A percentile compares a stretch with the other conserved stretches of the same genome.
These are phyloP conservation scores for Penicillium sp. DNA, from an alignment of 2,329 filamentous ascomycete species.

Conservation along the genomic window DNA sequence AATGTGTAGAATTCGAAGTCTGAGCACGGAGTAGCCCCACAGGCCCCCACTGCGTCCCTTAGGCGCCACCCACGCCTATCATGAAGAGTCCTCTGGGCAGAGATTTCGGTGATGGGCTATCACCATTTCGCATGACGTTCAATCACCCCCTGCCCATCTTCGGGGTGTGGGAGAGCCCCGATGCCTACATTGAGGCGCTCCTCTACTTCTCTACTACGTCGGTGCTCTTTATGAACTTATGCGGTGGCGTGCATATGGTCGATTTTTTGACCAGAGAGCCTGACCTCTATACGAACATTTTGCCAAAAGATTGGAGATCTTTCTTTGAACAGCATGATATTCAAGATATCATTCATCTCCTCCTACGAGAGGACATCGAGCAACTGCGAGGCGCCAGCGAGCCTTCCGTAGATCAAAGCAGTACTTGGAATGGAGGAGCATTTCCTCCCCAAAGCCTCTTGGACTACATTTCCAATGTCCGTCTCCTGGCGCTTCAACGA, in stretches of 20 bases:
- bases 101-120: neutral
- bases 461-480: slow-evolving; percentile 67
- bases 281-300: slow-evolving; percentile 71
- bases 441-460: slow-evolving; percentile 57
- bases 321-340: slow-evolving; percentile 71
- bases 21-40: no score
- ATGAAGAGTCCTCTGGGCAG: slow-evolving; percentile 2
- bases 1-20: no score
- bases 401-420: slow-evolving; percentile 8
- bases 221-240: slow-evolving; percentile 78
- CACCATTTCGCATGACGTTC: slow-evolving; percentile 42
- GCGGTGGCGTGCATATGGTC: slow-evolving; percentile 92
- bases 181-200: slow-evolving; percentile 75
- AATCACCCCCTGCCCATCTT: slow-evolving; percentile 62
- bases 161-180: slow-evolving; percentile 64
- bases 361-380: slow-evolving; percentile 72
- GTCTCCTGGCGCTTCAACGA: slow-evolving; percentile 63
- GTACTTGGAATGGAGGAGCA: slow-evolving; percentile 44
- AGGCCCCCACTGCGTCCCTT: no score
- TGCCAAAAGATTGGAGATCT: slow-evolving; percentile 75
- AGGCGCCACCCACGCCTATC: no score
- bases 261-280: slow-evolving; percentile 90
- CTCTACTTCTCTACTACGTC: slow-evolving; percentile 71
- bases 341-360: slow-evolving; percentile 72
- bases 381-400: slow-evolving; percentile 29